These are phyloP conservation scores for Danielozyma ontarioensis DNA, from an alignment of 805 yeast species.

Conservation along the genomic window DNA sequence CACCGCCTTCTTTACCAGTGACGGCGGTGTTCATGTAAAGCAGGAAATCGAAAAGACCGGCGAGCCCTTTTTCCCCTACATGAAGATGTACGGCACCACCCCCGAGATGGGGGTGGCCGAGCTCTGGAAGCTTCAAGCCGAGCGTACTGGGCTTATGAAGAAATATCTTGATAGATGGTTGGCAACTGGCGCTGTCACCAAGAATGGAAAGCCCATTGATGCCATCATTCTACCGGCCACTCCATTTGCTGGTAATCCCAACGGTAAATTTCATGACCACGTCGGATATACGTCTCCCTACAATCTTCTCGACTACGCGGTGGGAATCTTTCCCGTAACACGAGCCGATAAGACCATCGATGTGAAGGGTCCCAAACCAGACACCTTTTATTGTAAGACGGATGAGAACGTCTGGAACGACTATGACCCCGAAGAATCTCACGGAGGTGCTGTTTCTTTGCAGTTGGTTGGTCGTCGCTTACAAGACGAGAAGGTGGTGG, in stretches of 20 bases:
- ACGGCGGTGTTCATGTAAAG: slow-evolving; percentile 37
- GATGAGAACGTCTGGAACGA: slow-evolving; percentile 40
- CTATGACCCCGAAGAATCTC: slow-evolving; percentile 44
- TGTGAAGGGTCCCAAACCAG: slow-evolving; percentile 14
- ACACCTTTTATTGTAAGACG: slow-evolving; percentile 28
- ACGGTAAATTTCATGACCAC: slow-evolving; percentile 24
- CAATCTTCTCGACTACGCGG: slow-evolving; percentile 21
- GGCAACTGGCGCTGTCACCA: slow-evolving; percentile 26
- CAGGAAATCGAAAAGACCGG: slow-evolving; percentile 32
- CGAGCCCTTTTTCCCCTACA: slow-evolving; percentile 41
- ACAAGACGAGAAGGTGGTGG: slow-evolving; percentile 58
- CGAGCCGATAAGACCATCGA: slow-evolving; percentile 45
- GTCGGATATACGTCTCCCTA: slow-evolving; percentile 47
- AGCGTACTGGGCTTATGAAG: slow-evolving; percentile 32
- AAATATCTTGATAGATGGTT: slow-evolving; percentile 34
- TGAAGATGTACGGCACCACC: slow-evolving; percentile 33
- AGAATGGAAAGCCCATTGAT: slow-evolving; percentile 40
- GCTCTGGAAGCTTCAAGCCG: slow-evolving; percentile 37
- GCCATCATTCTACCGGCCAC: slow-evolving; percentile 44
- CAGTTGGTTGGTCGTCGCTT: slow-evolving; percentile 58
- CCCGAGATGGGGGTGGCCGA: slow-evolving; percentile 32
- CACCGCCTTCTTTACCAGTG: slow-evolving; percentile 37
- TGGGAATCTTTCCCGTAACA: slow-evolving; percentile 49
- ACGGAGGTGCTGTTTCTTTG: slow-evolving; percentile 61
- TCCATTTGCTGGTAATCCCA: slow-evolving; percentile 38